These are phyloP conservation scores for Termitomyces heimii DNA, from an alignment of 768 basidiomycete species.

Conservation along the genomic window DNA sequence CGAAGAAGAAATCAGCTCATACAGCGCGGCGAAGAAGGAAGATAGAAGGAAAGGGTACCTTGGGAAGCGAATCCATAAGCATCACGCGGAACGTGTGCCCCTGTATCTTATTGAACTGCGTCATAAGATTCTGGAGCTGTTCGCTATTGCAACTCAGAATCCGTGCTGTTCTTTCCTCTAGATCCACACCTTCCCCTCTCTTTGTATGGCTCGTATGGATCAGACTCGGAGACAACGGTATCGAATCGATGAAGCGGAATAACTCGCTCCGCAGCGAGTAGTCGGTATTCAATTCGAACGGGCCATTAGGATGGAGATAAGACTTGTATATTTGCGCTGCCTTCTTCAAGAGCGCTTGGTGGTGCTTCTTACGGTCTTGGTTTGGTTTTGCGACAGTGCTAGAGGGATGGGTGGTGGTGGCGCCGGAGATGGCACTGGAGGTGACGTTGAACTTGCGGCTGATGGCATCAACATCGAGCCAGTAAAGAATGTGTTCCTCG, in stretches of 20 bases:
- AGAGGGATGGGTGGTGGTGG: not conserved
- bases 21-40: not conserved
- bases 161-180: constrained; percentile 3
- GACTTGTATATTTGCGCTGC: constrained; percentile 8
- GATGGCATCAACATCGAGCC: constrained; percentile 12
- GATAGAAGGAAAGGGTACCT: not conserved
- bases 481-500: constrained; percentile 13
- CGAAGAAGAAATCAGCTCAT: not conserved
- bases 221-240: not conserved
- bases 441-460: constrained; percentile 11
- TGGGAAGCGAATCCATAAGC: constrained; percentile 12
- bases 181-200: not conserved
- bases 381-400: not conserved
- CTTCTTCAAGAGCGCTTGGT: constrained; percentile 7
- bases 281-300: constrained; percentile 12
- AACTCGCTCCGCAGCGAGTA: constrained; percentile 10
- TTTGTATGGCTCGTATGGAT: not conserved
- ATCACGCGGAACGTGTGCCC: constrained; percentile 12
- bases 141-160: constrained; percentile 9
- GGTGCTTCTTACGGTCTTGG: constrained; percentile 8
- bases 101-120: constrained; percentile 9
- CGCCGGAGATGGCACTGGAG: constrained; percentile 7
- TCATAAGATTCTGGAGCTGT: constrained; percentile 7
- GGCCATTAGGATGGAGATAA: constrained; percentile 11
- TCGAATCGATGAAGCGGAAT: constrained; percentile 7